Percentiles rank a stretch among this genome's conserved stretches.
Conservation (phyloP, 2,329 filamentous ascomycete genomes). For the Thielaviopsis populi region DNA sequence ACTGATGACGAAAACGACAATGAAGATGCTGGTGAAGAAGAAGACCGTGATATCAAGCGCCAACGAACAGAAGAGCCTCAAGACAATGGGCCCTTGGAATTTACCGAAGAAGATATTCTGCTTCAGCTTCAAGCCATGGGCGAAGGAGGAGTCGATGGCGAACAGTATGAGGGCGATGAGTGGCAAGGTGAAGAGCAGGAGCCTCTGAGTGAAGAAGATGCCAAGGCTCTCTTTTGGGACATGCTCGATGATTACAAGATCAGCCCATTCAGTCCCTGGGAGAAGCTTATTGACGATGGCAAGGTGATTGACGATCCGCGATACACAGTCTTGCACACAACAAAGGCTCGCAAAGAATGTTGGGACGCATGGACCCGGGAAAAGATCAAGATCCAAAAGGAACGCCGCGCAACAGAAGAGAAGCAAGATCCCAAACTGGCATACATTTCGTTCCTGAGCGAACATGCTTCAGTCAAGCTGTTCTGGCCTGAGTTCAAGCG, state of each 20-base stretch:
- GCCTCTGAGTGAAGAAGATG: constrained; percentile 59
- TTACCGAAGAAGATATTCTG: constrained; percentile 87
- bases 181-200: constrained; percentile 37
- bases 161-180: constrained; percentile 61
- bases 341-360: constrained; percentile 63
- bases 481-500: constrained; percentile 96
- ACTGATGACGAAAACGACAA: constrained; percentile 37
- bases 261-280: constrained; percentile 84
- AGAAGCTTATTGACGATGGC: constrained; percentile 71
- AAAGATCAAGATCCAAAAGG: constrained; percentile 56
- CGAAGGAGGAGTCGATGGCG: constrained; percentile 30
- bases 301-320: constrained; percentile 70
- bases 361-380: constrained; percentile 75
- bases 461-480: constrained; percentile 73
- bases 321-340: constrained; percentile 71
- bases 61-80: constrained; percentile 32
- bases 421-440: constrained; percentile 71
- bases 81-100: constrained; percentile 54
- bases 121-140: constrained; percentile 85
- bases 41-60: constrained; percentile 44
- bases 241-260: constrained; percentile 68
- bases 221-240: constrained; percentile 65
- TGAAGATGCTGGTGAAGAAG: constrained; percentile 21
- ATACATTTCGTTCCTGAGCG: constrained; percentile 68
- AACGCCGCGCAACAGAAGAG: constrained; percentile 57